Percentiles rank a stretch among this genome's conserved stretches.
Evolutionary conservation across 2,329 filamentous ascomycete genomes (phyloP).

Genomic region (Didymella glomerata): DNA sequence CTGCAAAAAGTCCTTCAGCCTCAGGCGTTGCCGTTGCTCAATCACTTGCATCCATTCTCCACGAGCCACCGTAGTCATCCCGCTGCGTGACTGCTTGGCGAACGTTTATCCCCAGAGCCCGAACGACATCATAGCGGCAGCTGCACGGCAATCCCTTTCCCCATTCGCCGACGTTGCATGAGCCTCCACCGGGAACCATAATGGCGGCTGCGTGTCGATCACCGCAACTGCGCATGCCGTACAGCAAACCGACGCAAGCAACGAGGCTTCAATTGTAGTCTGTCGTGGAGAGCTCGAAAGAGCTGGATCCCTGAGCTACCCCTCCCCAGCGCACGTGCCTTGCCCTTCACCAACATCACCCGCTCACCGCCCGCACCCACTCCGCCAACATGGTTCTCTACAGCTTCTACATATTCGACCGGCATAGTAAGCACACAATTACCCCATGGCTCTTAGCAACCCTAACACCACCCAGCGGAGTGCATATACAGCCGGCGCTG

Average conservation of each 20-base stretch:
- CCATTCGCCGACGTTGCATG: background rate
- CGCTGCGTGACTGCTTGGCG: background rate
- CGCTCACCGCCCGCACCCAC: constrained; percentile 1
- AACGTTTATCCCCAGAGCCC: background rate
- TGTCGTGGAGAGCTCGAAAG: background rate
- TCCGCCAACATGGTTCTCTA: constrained; percentile 80
- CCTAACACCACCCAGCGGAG: constrained; percentile 69
- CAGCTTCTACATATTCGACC: constrained; percentile 98
- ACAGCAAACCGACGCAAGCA: background rate
- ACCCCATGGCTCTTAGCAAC: background rate
- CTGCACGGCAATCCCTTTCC: background rate
- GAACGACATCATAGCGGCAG: background rate
- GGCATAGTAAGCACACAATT: constrained; percentile 75
- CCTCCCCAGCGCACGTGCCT: constrained; percentile 10
- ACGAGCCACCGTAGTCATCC: constrained; percentile 11
- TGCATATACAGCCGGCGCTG: constrained; percentile 96
- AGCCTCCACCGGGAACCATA: background rate
- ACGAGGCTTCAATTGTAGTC: background rate
- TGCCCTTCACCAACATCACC: constrained; percentile 12
- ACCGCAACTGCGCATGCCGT: background rate
- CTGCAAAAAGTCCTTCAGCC: constrained; percentile 9
- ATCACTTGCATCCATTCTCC: background rate
- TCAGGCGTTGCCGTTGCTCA: constrained; percentile 1
- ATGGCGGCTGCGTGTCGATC: background rate
- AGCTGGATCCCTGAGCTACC: constrained; percentile 17